Evolutionary conservation across 1,284 basidiomycete species (phyloP), one percentile per base, ranked within the genome.

Genomic region (Crucibulum cyathiforme): DNA sequence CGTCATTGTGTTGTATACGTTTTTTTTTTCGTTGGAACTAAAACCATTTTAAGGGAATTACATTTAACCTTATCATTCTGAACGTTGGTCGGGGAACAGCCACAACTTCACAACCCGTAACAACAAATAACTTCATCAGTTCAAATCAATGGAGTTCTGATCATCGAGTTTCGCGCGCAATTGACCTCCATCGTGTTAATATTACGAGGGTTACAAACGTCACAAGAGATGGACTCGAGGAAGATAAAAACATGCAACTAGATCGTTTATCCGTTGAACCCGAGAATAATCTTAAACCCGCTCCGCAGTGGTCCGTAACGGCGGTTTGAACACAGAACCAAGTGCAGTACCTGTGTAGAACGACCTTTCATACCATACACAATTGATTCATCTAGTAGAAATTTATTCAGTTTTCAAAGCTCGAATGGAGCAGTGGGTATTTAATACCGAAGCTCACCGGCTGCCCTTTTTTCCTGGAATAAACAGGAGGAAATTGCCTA

Each of bases 21-120:
- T 53, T 4, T 4, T 35, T 15, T 7, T 53, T 9, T 13, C 13
- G 2, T 17, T 37, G 13, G 36, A 15, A 9, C 15, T 9, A 34
- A 10, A 34, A n/a, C 50, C 2, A 35, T 37, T 37, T 35, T 10
- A 3, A 54, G 53, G 53, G 53, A 17, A 54, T 54, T 15, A 54
- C 53, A 10, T 54, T 54, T 38, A 54, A 54, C 31, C 41, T 54
- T 13, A 35, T 54, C 9, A 54, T 54, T n/a, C 36, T 54, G 10
- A 38, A 34, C 38, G 39, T 54, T 15, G 53, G 36, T 4, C 36
- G 53, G 3, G 38, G 53, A n/a, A 54, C 36, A 19, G 36, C 38
- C 13, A 52, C 50, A 15, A 9, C 31, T 31, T 36, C 50, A 35
- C 35, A 35, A 34, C 17, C 13, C 12, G 12, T 43, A 17, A 36